These are phyloP conservation scores for Fagopyrum esculentum DNA, from an alignment of 148 eudicot species.

Conservation along the genomic window DNA sequence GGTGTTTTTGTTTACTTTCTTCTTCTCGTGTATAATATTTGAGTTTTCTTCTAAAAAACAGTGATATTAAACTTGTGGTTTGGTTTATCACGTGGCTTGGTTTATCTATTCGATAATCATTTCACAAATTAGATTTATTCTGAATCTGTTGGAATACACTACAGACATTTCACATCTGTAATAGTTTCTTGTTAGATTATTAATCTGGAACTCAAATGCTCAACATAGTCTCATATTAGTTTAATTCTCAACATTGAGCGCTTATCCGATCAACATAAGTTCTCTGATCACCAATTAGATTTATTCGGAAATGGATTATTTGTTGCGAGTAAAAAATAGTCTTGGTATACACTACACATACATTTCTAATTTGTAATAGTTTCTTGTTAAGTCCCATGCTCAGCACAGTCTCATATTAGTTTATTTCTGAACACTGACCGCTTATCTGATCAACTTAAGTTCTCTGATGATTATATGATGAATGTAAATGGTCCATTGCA, in stretches of 20 bases:
- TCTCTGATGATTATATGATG: background rate
- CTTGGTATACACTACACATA: too few species aligned
- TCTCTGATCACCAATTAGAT: background rate
- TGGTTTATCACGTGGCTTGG: background rate
- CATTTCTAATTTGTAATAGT: too few species aligned
- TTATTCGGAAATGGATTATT: too few species aligned
- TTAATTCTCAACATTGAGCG: background rate
- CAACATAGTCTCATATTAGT: background rate
- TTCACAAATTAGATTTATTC: background rate
- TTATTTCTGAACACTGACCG: too few species aligned
- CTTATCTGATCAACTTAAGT: background rate
- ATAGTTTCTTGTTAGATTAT: background rate
- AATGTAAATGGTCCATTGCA: slow-evolving; percentile 17
- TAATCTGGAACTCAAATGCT: background rate
- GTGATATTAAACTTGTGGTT: background rate
- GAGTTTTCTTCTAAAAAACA: too few species aligned
- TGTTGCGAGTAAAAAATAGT: too few species aligned
- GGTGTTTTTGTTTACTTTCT: slow-evolving; percentile 6
- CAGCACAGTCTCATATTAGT: too few species aligned
- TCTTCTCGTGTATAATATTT: too few species aligned
- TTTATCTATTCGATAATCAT: background rate
- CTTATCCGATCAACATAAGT: background rate
- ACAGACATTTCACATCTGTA: background rate
- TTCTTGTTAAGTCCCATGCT: too few species aligned
- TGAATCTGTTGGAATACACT: too few species aligned